Evolutionary conservation across 495 filamentous ascomycete genomes (phyloP), one percentile per base, ranked within the genome.

Genomic region (Tetracladium marchalianum): DNA sequence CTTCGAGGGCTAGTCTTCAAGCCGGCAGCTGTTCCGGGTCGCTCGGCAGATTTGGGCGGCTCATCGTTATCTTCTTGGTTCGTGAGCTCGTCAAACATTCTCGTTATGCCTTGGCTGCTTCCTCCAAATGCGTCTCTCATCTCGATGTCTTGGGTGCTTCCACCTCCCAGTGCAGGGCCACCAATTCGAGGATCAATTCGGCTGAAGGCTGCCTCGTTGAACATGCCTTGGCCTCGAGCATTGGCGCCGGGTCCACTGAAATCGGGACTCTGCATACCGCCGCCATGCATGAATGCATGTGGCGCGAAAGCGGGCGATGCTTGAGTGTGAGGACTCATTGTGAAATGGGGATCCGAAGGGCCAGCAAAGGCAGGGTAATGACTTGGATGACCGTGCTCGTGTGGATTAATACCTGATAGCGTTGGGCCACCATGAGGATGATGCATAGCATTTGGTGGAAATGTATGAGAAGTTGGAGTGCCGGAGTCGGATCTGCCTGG

Each of bases 41-140:
- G 22, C 22, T 27, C 22, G 22, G 7, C 22, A 7, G 22, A 27
- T 19, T 50, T 53, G 6, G 44, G 39, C 1, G 33, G 41, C 13
- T 56, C 53, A 5, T 53, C 68, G n/a, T 70, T 69, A 27, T 75
- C 70, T 22, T 71, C 70, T 15, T 68, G 59, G 42, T 74, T 68
- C 0, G 69, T 71, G 11, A 76, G 49, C 27, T 75, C 73, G 32
- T 66, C 58, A 51, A 75, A 77, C 68, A 77, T 73, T 55, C 64
- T 67, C 9, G 63, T 62, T 9, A 62, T 64, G n/a, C 67, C 66
- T 35, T 69, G 70, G 8, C 65, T 57, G 31, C 59, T 54, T 13
- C 53, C 56, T 12, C 52, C 39, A 13, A 49, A 50, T 6, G 43
- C 35, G 38, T 59, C 56, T 19, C 54, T 33, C 38, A 54, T 48